Percentiles rank a stretch among this genome's conserved stretches.
Conservation (phyloP, 2,329 filamentous ascomycete genomes). For the Cladophialophora yegresii region DNA sequence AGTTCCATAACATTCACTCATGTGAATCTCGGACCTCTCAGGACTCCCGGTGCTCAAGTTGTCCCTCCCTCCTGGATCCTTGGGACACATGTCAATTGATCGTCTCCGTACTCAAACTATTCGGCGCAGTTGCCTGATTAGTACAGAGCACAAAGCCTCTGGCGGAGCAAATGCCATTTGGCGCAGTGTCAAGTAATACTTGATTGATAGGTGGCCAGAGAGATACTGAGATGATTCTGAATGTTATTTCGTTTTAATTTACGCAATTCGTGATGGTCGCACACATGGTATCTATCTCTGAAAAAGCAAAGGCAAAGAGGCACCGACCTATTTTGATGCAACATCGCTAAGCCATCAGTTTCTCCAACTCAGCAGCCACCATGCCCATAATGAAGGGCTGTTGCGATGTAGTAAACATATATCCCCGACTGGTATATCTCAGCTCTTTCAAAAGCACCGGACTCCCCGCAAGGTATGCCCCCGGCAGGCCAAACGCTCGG, state of each 20-base stretch:
- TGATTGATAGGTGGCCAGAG: too few species aligned
- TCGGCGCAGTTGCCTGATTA: too few species aligned
- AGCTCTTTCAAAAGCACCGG: conserved; percentile 14
- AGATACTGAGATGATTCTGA: too few species aligned
- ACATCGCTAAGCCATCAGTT: not conserved
- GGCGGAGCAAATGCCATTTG: too few species aligned
- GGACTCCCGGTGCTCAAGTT: not conserved
- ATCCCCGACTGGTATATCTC: conserved; percentile 21
- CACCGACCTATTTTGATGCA: not conserved
- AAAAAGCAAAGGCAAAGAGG: too few species aligned
- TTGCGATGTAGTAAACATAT: conserved; percentile 21
- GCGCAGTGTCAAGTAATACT: too few species aligned
- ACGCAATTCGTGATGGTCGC: too few species aligned
- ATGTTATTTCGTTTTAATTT: too few species aligned
- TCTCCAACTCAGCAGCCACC: conserved; percentile 15
- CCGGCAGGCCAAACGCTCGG: conserved; percentile 14
- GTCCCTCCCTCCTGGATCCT: not conserved
- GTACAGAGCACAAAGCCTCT: too few species aligned
- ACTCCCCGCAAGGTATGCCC: conserved; percentile 16
- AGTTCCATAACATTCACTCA: conserved; percentile 31
- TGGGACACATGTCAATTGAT: conserved; percentile 5
- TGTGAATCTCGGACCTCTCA: conserved; percentile 6
- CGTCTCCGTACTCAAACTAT: too few species aligned
- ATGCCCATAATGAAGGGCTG: conserved; percentile 21
- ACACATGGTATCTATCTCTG: too few species aligned